Evolutionary conservation across 2,329 filamentous ascomycete genomes (phyloP), one percentile per base, ranked within the genome.

Genomic region (Monosporascus sp.): DNA sequence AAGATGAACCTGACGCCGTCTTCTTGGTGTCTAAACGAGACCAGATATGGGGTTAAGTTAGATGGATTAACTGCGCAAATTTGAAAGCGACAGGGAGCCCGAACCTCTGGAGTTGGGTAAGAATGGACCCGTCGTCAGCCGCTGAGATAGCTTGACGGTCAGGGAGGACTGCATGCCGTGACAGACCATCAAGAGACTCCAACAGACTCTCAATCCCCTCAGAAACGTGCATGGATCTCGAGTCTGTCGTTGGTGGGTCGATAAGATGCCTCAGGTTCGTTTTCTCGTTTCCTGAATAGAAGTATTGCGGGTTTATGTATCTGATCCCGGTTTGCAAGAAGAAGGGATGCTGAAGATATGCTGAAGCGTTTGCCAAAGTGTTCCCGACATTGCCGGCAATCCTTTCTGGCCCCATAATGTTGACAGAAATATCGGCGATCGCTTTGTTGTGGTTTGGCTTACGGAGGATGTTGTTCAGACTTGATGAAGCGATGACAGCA

Each of bases 251-350:
- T 16, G 16, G 17, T 5, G 51, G 54, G 16, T 52, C 54, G 22
- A 58, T 52, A 3, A 58, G 52, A n/a, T 55, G 48, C 9, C 49
- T 51, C 3, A 60, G 50, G 38, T 58, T 46, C 22, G 43, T 44
- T 43, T 46, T 48, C 5, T 20, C 14, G 9, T 49, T 56, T 11
- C 41, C 48, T n/a, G 37, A 14, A 17, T 50, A 52, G 20, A 48
- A 52, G 27, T 55, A 55, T 19, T 59, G 57, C 1, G 57, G 57
- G 31, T 59, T 59, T 14, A 48, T 27, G 22, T 59, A 57, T 44
- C 47, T 40, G 5, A n/a, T 52, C 5, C 20, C 48, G 7, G 11
- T 5, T 17, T 48, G 41, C 9, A 56, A 40, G n/a, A 47, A 55
- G 6, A 53, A 37, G 3, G 55, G 55, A 46, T 57, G 53, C 46